Percentiles rank a stretch among this genome's conserved stretches.
phyloP scores from a whole-genome alignment of 192 early-diverging fungal species.

The Coemansia sp. region DNA sequence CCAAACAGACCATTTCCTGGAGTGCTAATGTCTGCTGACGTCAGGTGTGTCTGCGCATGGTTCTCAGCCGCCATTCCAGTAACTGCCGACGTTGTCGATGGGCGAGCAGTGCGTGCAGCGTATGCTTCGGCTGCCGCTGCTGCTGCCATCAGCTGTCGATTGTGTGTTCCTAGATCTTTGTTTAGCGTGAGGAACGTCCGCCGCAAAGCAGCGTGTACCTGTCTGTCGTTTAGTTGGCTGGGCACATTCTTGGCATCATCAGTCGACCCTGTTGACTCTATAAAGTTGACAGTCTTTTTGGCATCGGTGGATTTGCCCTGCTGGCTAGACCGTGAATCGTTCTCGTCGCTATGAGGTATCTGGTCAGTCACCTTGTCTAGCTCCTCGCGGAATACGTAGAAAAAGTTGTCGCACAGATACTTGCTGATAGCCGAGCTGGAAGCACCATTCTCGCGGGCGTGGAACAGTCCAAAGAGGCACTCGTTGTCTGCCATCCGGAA shows the following conservation, averaged over 20 bases:
- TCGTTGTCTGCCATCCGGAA: conserved; percentile 86
- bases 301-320: conserved; percentile 5
- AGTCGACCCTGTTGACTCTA: conserved; percentile 17
- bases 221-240: conserved; percentile 33
- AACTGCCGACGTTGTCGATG: conserved; percentile 9
- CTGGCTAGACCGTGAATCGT: conserved; percentile 10
- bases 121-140: conserved; percentile 45
- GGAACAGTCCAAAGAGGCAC: conserved; percentile 85
- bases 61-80: neutral
- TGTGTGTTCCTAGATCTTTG: conserved; percentile 69
- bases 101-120: conserved; percentile 31
- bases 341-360: conserved; percentile 28
- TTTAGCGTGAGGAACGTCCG: conserved; percentile 82
- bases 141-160: conserved; percentile 47
- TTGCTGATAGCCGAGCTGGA: conserved; percentile 58
- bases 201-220: conserved; percentile 65
- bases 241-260: conserved; percentile 16
- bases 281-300: conserved; percentile 50
- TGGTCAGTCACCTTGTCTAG: conserved; percentile 65
- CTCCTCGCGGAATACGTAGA: conserved; percentile 67
- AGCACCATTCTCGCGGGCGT: conserved; percentile 60
- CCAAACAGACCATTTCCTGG: conserved; percentile 31
- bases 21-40: conserved; percentile 26
- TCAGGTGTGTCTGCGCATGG: conserved; percentile 1
- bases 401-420: conserved; percentile 72